Percentiles rank a stretch among this genome's conserved stretches.
Evolutionary conservation across 305 asterid genomes (phyloP).

Genomic region (Rubia occidens): DNA sequence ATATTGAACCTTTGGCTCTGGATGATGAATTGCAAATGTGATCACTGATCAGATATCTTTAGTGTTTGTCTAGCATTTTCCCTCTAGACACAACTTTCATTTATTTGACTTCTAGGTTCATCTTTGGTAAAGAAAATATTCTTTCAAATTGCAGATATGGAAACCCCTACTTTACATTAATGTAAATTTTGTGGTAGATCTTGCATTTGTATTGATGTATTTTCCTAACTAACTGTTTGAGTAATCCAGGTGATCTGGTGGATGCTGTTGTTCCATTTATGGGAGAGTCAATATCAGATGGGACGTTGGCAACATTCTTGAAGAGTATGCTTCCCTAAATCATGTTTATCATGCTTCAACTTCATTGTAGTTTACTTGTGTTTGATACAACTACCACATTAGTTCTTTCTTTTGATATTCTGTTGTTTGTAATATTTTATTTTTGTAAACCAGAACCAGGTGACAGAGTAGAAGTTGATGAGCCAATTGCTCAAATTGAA

Average conservation of each 20-base stretch:
- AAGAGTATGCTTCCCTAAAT: constrained; percentile 53
- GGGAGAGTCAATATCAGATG: constrained; percentile 98
- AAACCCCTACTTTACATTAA: background rate
- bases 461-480: constrained; percentile 83
- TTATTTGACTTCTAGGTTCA: background rate
- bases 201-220: constrained; percentile 3
- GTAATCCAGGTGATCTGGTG: constrained; percentile 59
- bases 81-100: background rate
- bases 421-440: constrained; percentile 15
- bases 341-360: background rate
- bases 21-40: background rate
- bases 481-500: constrained; percentile 96
- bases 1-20: background rate
- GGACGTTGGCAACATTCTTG: constrained; percentile 80
- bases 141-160: background rate
- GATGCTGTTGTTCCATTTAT: constrained; percentile 94
- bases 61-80: background rate
- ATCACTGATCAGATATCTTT: background rate
- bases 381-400: background rate
- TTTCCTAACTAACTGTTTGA: constrained; percentile 14
- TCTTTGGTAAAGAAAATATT: background rate
- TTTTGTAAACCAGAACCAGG: constrained; percentile 58
- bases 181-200: constrained; percentile 6
- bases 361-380: background rate
- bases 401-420: constrained; percentile 2